Evolutionary conservation across 192 early-diverging fungal species (phyloP).

Genomic region (Umbelopsis sp.): DNA sequence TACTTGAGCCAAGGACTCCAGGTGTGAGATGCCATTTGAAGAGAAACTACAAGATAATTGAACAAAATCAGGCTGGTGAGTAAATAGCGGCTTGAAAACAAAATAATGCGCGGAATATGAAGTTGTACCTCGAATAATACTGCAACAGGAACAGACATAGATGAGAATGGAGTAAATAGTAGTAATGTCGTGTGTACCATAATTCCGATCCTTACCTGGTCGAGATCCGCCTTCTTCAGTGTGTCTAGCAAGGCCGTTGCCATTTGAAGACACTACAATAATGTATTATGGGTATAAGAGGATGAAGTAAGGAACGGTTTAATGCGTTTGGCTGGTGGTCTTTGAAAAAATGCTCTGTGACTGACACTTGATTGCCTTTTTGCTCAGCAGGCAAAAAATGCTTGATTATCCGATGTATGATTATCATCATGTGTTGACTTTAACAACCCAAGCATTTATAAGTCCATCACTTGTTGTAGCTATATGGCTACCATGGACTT

Average conservation of each 20-base stretch:
- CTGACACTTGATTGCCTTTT: too few relatives aligned
- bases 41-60: slow-evolving; percentile 49
- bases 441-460: too few relatives aligned
- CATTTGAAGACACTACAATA: slow-evolving; percentile 18
- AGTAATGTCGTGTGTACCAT: not conserved
- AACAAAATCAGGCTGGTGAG: slow-evolving; percentile 1
- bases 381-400: too few relatives aligned
- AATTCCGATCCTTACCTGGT: slow-evolving; percentile 40
- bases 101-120: not conserved
- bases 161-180: slow-evolving; percentile 14
- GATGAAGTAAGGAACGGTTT: too few relatives aligned
- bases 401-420: too few relatives aligned
- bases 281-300: not conserved
- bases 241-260: slow-evolving; percentile 63
- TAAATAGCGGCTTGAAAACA: not conserved
- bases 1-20: slow-evolving; percentile 69
- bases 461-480: too few relatives aligned
- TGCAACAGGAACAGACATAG: slow-evolving; percentile 21
- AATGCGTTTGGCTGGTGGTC: too few relatives aligned
- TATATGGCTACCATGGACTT: too few relatives aligned
- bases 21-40: slow-evolving; percentile 56
- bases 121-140: slow-evolving; percentile 53
- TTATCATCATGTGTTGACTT: too few relatives aligned
- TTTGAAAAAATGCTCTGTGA: too few relatives aligned
- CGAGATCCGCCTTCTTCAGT: slow-evolving; percentile 65